These are phyloP conservation scores for Boechera divaricarpa DNA, from an alignment of 345 rosid species.

Conservation along the genomic window DNA sequence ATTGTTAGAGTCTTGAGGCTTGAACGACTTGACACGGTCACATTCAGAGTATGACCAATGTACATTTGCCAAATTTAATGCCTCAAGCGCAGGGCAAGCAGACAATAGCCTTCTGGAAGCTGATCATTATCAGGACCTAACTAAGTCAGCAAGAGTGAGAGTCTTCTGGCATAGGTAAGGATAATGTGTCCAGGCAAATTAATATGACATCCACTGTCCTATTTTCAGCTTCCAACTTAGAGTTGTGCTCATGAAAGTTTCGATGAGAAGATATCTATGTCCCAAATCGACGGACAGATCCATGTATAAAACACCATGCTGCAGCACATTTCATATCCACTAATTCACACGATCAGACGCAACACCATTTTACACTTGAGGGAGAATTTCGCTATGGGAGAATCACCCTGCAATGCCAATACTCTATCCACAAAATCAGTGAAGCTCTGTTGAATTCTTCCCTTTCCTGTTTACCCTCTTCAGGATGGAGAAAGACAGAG, in stretches of 20 bases:
- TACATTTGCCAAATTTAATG: too few relatives aligned
- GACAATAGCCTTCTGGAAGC: too few relatives aligned
- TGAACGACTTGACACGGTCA: not conserved
- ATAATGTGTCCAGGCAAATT: not conserved
- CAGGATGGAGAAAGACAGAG: conserved; percentile 3
- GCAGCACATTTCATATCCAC: not conserved
- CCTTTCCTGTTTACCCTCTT: not conserved
- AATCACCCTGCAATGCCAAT: not conserved
- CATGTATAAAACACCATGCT: not conserved
- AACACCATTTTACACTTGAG: not conserved
- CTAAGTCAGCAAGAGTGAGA: too few relatives aligned
- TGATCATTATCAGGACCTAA: too few relatives aligned
- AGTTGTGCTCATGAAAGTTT: too few relatives aligned
- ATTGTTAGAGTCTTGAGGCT: not conserved
- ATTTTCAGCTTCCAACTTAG: not conserved
- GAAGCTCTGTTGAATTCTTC: not conserved
- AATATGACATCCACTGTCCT: not conserved
- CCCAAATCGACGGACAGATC: not conserved
- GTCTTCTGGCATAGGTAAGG: too few relatives aligned
- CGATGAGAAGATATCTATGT: too few relatives aligned
- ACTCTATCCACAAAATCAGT: not conserved
- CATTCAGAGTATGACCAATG: not conserved
- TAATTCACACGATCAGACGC: not conserved
- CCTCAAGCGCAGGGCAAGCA: too few relatives aligned
- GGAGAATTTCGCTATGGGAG: not conserved